A percentile compares a stretch with the other conserved stretches of the same genome.
These are phyloP conservation scores for Blastobotrys capitulatus DNA, from an alignment of 1,139 yeast species.

Conservation along the genomic window DNA sequence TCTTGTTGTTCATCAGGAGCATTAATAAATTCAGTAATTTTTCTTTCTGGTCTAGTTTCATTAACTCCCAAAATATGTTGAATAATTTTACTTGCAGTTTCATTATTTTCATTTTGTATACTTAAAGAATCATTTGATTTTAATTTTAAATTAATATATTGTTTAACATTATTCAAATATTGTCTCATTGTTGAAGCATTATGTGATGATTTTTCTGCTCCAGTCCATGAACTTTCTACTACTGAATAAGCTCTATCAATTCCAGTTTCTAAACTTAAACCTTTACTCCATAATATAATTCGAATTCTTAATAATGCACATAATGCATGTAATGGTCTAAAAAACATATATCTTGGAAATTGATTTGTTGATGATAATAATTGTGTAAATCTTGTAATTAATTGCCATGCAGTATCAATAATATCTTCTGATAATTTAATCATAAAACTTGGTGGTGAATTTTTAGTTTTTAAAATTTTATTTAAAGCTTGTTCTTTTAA, in stretches of 20 bases:
- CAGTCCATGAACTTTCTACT: constrained; percentile 5
- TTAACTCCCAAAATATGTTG: not conserved
- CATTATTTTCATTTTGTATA: not conserved
- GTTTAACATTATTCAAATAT: not conserved
- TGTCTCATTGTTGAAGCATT: not conserved
- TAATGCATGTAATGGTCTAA: constrained; percentile 52
- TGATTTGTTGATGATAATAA: constrained; percentile 19
- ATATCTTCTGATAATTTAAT: constrained; percentile 2
- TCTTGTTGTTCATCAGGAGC: not conserved
- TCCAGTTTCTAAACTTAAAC: constrained; percentile 2
- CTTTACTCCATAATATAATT: constrained; percentile 17
- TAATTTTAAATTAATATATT: constrained; percentile 2
- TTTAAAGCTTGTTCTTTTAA: constrained; percentile 6
- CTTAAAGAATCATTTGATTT: not conserved
- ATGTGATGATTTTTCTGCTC: constrained; percentile 1
- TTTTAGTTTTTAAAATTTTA: not conserved
- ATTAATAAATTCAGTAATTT: not conserved
- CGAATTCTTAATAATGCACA: constrained; percentile 29
- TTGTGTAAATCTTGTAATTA: constrained; percentile 5
- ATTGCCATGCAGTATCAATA: constrained; percentile 5
- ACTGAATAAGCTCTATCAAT: constrained; percentile 8
- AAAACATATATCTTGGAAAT: constrained; percentile 51
- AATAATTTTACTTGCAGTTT: constrained; percentile 1
- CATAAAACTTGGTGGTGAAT: not conserved
- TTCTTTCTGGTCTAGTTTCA: not conserved